Conservation (phyloP, 257 asterid genomes). For the Ophiorrhiza pumila region DNA sequence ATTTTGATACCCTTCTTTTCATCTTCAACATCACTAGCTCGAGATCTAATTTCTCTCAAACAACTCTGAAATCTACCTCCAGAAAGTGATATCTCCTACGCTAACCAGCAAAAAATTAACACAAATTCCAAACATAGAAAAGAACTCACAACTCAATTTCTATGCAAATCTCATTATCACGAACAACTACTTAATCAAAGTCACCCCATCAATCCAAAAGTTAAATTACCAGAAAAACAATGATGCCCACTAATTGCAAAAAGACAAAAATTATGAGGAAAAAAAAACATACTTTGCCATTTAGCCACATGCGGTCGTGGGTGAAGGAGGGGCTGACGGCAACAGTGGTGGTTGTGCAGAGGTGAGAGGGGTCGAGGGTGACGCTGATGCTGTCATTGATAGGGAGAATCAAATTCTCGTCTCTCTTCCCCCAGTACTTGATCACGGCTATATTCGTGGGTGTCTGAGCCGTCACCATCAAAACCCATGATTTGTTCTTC, state of each 20-base stretch:
- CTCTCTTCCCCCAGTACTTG: constrained; percentile 97
- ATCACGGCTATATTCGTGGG: constrained; percentile 96
- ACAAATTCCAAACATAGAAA: constrained; percentile 13
- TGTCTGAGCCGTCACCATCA: constrained; percentile 82
- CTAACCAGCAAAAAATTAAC: constrained; percentile 23
- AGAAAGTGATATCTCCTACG: constrained; percentile 93
- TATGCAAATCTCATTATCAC: neutral
- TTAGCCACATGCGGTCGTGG: constrained; percentile 91
- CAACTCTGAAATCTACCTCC: constrained; percentile 88
- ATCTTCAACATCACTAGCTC: constrained; percentile 85
- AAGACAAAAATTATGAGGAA: neutral
- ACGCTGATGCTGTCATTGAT: constrained; percentile 95
- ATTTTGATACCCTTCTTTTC: constrained; percentile 84
- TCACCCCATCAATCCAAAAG: neutral
- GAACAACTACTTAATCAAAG: neutral
- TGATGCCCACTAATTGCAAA: neutral
- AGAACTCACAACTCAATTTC: neutral
- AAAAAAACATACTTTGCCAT: constrained; percentile 55
- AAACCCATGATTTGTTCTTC: constrained; percentile 51
- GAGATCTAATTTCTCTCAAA: constrained; percentile 86
- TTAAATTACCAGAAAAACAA: neutral
- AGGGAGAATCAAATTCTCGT: constrained; percentile 73
- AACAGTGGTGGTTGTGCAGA: constrained; percentile 98
- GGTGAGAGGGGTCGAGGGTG: constrained; percentile 91
- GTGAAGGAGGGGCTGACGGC: constrained; percentile 81